Evolutionary conservation across 371 early-diverging fungal species (phyloP).

Genomic region (Synchytrium microbalum): DNA sequence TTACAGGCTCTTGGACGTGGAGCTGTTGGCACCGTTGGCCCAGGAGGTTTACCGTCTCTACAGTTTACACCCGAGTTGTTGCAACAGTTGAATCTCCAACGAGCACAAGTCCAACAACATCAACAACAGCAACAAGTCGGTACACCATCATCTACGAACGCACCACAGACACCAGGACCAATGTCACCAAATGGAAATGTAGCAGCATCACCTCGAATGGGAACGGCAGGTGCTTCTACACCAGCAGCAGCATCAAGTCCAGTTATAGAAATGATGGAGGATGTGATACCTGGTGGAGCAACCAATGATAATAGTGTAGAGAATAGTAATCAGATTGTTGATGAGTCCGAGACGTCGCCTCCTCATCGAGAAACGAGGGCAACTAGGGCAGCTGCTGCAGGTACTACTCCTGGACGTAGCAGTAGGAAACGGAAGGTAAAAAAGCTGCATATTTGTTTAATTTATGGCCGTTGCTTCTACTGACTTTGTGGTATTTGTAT

Average conservation of each 20-base stretch:
- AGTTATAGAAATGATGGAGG: background rate
- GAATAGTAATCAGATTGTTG: background rate
- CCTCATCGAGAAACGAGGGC: background rate
- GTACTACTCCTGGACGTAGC: background rate
- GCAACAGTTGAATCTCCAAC: background rate
- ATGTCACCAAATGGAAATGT: conserved; percentile 1
- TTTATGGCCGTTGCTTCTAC: too few relatives aligned
- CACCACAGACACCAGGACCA: background rate
- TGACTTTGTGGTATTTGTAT: too few relatives aligned
- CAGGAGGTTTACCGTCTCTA: background rate
- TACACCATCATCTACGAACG: background rate
- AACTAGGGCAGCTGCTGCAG: background rate
- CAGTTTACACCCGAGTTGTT: background rate
- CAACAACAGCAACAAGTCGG: background rate
- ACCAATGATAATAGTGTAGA: background rate
- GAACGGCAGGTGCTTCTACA: background rate
- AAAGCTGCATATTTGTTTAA: background rate
- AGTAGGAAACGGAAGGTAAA: background rate
- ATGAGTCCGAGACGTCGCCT: background rate
- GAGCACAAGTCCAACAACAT: background rate
- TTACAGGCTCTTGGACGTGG: background rate
- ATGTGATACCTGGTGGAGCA: background rate
- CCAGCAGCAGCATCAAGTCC: background rate
- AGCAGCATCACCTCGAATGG: conserved; percentile 10
- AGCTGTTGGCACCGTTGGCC: background rate